These are phyloP conservation scores for Colletotrichum godetiae DNA, from an alignment of 2,329 filamentous ascomycete species.

Conservation along the genomic window DNA sequence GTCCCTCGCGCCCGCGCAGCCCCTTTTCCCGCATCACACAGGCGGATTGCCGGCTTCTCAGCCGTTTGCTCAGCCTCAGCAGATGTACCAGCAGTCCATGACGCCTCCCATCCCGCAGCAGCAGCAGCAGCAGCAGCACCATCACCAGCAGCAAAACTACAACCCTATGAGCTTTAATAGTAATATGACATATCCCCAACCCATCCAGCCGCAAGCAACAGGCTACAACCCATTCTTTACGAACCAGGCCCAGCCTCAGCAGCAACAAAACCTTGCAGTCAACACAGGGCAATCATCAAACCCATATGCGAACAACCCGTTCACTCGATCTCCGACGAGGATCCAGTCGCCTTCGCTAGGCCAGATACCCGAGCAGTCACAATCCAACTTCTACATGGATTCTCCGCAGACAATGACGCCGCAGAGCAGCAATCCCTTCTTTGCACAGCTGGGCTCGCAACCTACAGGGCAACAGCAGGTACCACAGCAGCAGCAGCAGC, in stretches of 20 bases:
- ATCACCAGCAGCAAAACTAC: constrained; percentile 49
- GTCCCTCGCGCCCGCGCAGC: constrained; percentile 70
- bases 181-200: constrained; percentile 56
- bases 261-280: constrained; percentile 52
- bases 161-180: constrained; percentile 52
- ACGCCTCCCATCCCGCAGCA: constrained; percentile 55
- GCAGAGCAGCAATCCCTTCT: constrained; percentile 46
- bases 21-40: constrained; percentile 81
- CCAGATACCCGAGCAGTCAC: constrained; percentile 65
- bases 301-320: constrained; percentile 57
- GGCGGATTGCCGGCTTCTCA: constrained; percentile 66
- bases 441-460: constrained; percentile 37
- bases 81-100: constrained; percentile 56
- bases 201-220: constrained; percentile 51
- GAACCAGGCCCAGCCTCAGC: constrained; percentile 45
- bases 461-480: constrained; percentile 36
- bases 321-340: constrained; percentile 59
- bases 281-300: constrained; percentile 52
- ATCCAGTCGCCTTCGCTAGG: constrained; percentile 62
- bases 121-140: constrained; percentile 39
- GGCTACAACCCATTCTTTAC: constrained; percentile 66
- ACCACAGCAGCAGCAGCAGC: constrained; percentile 36
- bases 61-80: constrained; percentile 46
- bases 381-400: constrained; percentile 53
- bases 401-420: constrained; percentile 40